Evolutionary conservation across 306 rosid genomes (phyloP).

Genomic region (Prunus fruticosa): DNA sequence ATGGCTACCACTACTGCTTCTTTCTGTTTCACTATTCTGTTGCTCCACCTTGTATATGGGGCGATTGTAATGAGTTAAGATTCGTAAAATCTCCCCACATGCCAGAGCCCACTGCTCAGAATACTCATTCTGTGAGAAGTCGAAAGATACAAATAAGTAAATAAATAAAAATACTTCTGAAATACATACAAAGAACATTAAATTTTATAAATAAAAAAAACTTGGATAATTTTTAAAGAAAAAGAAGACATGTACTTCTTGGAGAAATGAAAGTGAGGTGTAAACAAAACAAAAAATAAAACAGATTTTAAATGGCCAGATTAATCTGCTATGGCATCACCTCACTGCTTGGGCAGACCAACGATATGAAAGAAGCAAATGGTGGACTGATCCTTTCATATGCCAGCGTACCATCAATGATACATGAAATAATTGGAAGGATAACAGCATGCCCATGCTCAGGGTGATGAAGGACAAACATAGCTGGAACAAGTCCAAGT

Average conservation of each 20-base stretch:
- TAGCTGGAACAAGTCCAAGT: slow-evolving; percentile 59
- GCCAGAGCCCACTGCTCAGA: slow-evolving; percentile 99
- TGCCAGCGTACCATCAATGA: slow-evolving; percentile 77
- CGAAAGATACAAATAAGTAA: slow-evolving; percentile 12
- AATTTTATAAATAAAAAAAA: slow-evolving; percentile 7
- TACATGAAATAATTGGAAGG: slow-evolving; percentile 91
- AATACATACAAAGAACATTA: slow-evolving; percentile 11
- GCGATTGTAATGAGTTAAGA: slow-evolving; percentile 95
- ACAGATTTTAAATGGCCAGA: slow-evolving; percentile 9
- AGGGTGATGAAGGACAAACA: slow-evolving; percentile 94
- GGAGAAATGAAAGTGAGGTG: slow-evolving; percentile 6
- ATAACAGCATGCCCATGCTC: slow-evolving; percentile 98
- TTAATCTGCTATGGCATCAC: slow-evolving; percentile 34
- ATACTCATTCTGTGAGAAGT: slow-evolving; percentile 64
- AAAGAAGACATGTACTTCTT: neutral
- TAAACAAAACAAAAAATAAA: neutral
- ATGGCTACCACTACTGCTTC: slow-evolving; percentile 83
- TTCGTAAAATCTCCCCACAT: slow-evolving; percentile 90
- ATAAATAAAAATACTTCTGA: neutral
- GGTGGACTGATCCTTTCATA: slow-evolving; percentile 77
- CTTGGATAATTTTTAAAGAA: neutral
- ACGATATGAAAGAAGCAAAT: slow-evolving; percentile 88
- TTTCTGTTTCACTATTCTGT: slow-evolving; percentile 60
- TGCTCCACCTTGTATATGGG: slow-evolving; percentile 77
- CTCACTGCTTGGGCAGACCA: slow-evolving; percentile 87